phyloP scores from a whole-genome alignment of 306 rosid genomes.

The Phaseolus lunatus region DNA sequence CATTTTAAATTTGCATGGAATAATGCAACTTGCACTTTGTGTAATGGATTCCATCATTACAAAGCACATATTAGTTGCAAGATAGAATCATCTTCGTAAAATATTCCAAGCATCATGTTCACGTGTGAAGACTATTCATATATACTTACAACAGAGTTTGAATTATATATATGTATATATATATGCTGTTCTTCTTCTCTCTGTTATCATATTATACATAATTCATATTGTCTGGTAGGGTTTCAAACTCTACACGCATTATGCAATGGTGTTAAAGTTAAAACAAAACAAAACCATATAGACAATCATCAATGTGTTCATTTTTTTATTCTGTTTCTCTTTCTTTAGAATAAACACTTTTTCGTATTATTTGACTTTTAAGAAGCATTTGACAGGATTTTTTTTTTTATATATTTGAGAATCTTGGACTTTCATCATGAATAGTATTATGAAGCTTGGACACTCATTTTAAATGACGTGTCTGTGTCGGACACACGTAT shows the following conservation, averaged over 20 bases:
- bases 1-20: conserved; percentile 40
- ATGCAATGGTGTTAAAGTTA: too few species aligned
- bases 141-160: conserved; percentile 36
- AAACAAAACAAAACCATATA: background rate
- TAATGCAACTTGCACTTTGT: conserved; percentile 40
- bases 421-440: background rate
- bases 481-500: too few species aligned
- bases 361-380: background rate
- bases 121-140: conserved; percentile 38
- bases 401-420: too few species aligned
- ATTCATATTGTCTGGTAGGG: too few species aligned
- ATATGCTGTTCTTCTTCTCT: background rate
- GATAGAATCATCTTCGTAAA: conserved; percentile 35
- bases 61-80: conserved; percentile 41
- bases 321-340: background rate
- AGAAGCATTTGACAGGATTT: background rate
- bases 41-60: conserved; percentile 53
- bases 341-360: background rate
- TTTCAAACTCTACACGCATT: too few species aligned
- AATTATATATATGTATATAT: conserved; percentile 31
- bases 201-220: too few species aligned
- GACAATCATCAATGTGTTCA: background rate
- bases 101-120: conserved; percentile 45
- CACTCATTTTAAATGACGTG: too few species aligned
- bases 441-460: too few species aligned